Base-by-base conservation (phyloP, 2,329 filamentous ascomycete genomes). In the Exophiala lecanii-corni region DNA sequence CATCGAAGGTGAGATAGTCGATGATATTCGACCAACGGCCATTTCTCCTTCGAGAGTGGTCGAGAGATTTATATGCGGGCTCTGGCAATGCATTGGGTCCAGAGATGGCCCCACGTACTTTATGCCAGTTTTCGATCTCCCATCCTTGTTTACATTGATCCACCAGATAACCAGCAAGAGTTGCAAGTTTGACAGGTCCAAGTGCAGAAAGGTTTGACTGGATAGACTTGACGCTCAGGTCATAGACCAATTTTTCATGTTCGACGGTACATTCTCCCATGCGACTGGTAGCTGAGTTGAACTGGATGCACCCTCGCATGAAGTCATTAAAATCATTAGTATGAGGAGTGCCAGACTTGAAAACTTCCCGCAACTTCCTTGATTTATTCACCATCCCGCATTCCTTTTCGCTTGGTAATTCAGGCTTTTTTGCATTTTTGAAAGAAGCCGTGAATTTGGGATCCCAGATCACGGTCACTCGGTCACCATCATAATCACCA, bases 401-500 rank as follows among this genome's bases (percentile, higher is more conserved):
- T 7, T 65, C 47, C 3, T 67, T 58, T 2, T 65, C 59, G 53
- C 36, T 3, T 67, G 71, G 16, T 31, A 54, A 23, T 10, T 39
- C 12, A 16, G 49, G 50, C 16, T 73, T 62, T 2, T 69, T 65
- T 0, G 73, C 71, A 55, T 81, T 81, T 2, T 54, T 47, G 55
- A 82, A 82, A 0, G 61, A 63, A 1, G 59, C 45, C 0, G 76
- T 74, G 1, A 82, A 66, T 4, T 59, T 59, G 2, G 64, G 61
- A 39, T 82, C 77, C 76, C 77, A 82, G 54, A 75, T 79, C 0
- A 79, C 57, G 74, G 78, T 82, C 19, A 77, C 65, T 2, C 61
- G 71, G 43, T 83, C 79, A 0, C 79, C 79, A 50, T 83, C 79
- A 45, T 82, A 82, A 54, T 83, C 79, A 6, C 79, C 79, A 4